Conservation (phyloP, 2,329 filamentous ascomycete genomes). For the Xylaria hypoxylon region DNA sequence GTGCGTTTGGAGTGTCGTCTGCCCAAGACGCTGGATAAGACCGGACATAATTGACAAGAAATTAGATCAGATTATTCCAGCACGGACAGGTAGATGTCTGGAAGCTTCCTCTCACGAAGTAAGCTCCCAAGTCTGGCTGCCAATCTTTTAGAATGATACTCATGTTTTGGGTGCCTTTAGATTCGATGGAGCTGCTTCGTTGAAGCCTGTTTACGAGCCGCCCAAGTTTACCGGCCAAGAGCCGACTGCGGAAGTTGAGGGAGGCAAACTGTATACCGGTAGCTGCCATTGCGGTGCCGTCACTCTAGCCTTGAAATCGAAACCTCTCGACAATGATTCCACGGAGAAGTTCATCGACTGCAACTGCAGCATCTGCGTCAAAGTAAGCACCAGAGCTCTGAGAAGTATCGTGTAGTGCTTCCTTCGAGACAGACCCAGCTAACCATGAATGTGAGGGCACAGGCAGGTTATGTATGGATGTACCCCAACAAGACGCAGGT, state of each 20-base stretch:
- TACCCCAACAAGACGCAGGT: constrained; percentile 1
- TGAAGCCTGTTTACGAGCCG: constrained; percentile 9
- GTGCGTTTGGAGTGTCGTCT: not conserved
- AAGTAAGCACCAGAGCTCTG: not conserved
- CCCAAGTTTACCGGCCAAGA: not conserved
- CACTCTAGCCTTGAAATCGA: constrained; percentile 7
- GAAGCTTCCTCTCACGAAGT: constrained; percentile 7
- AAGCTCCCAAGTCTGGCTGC: not conserved
- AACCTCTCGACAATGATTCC: not conserved
- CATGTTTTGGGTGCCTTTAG: not conserved
- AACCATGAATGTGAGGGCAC: not conserved
- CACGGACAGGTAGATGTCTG: constrained; percentile 13
- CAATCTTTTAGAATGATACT: not conserved
- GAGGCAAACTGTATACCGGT: constrained; percentile 10
- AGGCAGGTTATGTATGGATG: constrained; percentile 12
- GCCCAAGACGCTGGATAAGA: not conserved
- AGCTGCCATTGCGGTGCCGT: constrained; percentile 13
- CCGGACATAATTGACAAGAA: not conserved
- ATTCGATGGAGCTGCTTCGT: constrained; percentile 6
- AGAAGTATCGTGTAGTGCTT: too few relatives aligned
- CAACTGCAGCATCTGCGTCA: constrained; percentile 3
- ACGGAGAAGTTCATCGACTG: not conserved
- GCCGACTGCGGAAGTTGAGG: not conserved
- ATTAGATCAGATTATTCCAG: constrained; percentile 9
- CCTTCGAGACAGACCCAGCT: not conserved